Base-by-base conservation (phyloP, 2,329 filamentous ascomycete species). In the Pseudocercospora crystallina region DNA sequence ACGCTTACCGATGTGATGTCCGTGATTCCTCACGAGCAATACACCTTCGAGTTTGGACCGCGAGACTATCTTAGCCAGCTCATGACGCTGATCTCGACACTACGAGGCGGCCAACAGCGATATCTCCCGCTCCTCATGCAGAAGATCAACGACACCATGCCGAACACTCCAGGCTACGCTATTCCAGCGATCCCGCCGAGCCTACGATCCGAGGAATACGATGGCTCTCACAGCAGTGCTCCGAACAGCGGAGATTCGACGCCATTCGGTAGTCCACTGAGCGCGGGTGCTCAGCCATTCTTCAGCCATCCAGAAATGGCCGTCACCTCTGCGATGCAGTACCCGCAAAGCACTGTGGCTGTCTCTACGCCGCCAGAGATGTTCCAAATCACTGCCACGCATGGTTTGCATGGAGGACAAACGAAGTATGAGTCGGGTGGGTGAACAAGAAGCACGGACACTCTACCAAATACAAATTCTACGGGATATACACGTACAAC, bases 61-160 rank as follows among this genome's bases (percentile, higher is more conserved):
- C 83, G 83, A 32, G 87, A 92, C 62, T 84, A 89, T 63, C 80
- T 95, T 5, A 82, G 82, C 53, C 80, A 86, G 51, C 76, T 90
- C 12, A 75, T 87, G 46, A 80, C 80, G 49, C 77, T 89, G 11
- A 75, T 90, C 1, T 82, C 83, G 1, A 76, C 82, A 8, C 78
- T 94, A 13, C 86, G 87, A n/a, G 85, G 82, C 50, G 88, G 88
- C 5, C 80, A 91, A 49, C 80, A 86, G 55, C 85, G 86, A 44
- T 94, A 90, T 65, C 75, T 92, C 11, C 89, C 89, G 2, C 77
- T 95, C 0, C 77, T 95, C 1, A 72, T 94, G 48, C 81, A 80
- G 66, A 94, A 92, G 72, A 80, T 92, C 34, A 79, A 85, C 54
- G 86, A 92, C 36, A 62, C 65, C 8, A 60, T 70, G 43, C 65